Base-by-base conservation (phyloP, 768 basidiomycete genomes). In the Mycena floridula region DNA sequence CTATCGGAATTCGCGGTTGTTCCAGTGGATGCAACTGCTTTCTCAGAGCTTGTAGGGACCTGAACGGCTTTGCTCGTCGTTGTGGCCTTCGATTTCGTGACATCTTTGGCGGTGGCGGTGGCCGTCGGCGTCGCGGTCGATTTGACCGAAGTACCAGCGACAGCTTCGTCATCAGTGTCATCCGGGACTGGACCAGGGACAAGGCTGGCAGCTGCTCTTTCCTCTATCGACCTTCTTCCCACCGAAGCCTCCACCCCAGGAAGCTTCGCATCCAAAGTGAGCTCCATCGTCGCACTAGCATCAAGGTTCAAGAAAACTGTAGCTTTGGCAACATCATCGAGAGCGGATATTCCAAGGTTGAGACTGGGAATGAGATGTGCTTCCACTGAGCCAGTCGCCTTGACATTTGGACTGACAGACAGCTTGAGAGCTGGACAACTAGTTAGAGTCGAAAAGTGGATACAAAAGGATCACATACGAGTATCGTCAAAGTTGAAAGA, bases 281-380 rank as follows among this genome's bases (percentile, higher is more conserved):
- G 32, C 3, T 30, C 44, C 32, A 45, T 25, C 11, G 35, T 37
- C 18, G 53, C 50, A 22, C 41, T 49, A 13, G 54, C 54, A 45
- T 56, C 58, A 12, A 59, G 40, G n/a, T 63, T 50, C 37, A 66
- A 49, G 52, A 58, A 60, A 43, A 65, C 52, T 3, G 47, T 56
- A 16, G 67, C 62, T 26, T 56, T 38, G 11, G 58, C 61, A 32
- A 56, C 38, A 25, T 53, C 59, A 28, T 49, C 56, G 22, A 69
- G 50, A 3, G 61, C 60, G 28, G 46, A 48, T 40, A 72, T 49
- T 7, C 65, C 65, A 37, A 72, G 56, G 15, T 64, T 54, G 24
- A 69, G 47, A 43, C 51, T 48, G 1, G 69, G 71, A 41, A 64
- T 67, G 32, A 73, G 48, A 44, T 71, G 65, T 2, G 62, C 69